Base-by-base conservation (phyloP, 306 rosid species). In the Quillaja saponaria region DNA sequence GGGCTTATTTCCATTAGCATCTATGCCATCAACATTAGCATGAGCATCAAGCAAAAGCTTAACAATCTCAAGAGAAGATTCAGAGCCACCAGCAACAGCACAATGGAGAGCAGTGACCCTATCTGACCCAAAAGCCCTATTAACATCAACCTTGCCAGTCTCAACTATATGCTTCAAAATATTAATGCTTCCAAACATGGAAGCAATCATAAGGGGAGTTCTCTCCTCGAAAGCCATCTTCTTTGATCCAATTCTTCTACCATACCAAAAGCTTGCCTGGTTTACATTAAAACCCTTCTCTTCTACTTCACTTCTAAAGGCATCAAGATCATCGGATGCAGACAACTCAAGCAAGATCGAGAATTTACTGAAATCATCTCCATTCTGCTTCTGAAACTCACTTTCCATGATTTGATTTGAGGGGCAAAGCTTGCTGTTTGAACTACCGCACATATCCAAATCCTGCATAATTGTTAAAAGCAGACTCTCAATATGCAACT, bases 131-230 rank as follows among this genome's bases (percentile, higher is more conserved):
- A 84, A 81, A 13, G 68, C 79, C 72, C 70, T 62, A 57, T 94
- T 94, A 44, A 89, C 96, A 80, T 89, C 90, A 71, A 49, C 90
- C 80, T 47, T 78, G 47, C 80, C 81, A 3, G 84, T 50, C 54
- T 82, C 80, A 50, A 94, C 14, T 51, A 89, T 68, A 79, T 85
- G 82, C 61, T 77, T 87, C 68, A 87, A 49, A 60, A 94, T 90
- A 71, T 56, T 80, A 0, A 58, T 60, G 82, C 90, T 94, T 35
- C 99, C 99, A 52, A 71, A 94, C 84, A 89, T 61, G 49, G 99
- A 76, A 64, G 99, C 99, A 63, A 94, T 87, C 97, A 90, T 87
- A 21, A 94, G 86, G 0, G 99, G 95, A 6, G 99, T 94, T 75
- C 99, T 76, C 62, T 84, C 81, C 64, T 90, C 97, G 8, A 77